A percentile compares a stretch with the other conserved stretches of the same genome.
These are phyloP conservation scores for Xylaria sp. DNA, from an alignment of 2,329 filamentous ascomycete species.

Conservation along the genomic window DNA sequence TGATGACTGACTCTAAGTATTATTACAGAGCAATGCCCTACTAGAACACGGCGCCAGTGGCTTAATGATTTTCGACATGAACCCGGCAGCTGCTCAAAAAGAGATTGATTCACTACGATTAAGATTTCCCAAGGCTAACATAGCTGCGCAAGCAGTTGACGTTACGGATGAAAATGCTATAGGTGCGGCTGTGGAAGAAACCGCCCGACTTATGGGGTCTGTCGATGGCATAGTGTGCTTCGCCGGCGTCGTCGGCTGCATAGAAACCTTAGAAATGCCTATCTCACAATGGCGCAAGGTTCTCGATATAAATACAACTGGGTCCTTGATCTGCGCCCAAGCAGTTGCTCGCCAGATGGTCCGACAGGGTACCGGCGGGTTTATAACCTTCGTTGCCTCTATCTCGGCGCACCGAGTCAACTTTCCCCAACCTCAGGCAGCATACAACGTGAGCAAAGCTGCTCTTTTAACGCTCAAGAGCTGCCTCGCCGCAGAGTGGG, in stretches of 20 bases:
- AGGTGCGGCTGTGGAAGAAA: slow-evolving; percentile 12
- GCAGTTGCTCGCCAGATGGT: slow-evolving; percentile 24
- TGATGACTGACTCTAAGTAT: too few species aligned
- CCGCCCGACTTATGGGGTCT: slow-evolving; percentile 11
- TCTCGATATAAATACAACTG: slow-evolving; percentile 27
- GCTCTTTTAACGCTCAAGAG: slow-evolving; percentile 21
- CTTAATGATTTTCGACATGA: slow-evolving; percentile 25
- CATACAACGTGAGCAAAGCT: slow-evolving; percentile 29
- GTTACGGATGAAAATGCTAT: slow-evolving; percentile 27
- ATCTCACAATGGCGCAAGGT: slow-evolving; percentile 30
- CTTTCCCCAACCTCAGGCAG: slow-evolving; percentile 25
- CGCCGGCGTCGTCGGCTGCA: slow-evolving; percentile 28
- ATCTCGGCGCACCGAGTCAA: slow-evolving; percentile 28
- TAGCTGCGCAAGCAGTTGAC: slow-evolving; percentile 13
- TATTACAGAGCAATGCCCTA: slow-evolving; percentile 17
- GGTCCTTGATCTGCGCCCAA: slow-evolving; percentile 24
- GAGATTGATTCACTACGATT: slow-evolving; percentile 17
- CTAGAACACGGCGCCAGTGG: slow-evolving; percentile 28
- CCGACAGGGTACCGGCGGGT: slow-evolving; percentile 21
- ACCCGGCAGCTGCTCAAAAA: slow-evolving; percentile 21
- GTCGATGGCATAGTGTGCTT: slow-evolving; percentile 27
- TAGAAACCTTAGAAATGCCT: slow-evolving; percentile 26
- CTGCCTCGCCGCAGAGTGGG: slow-evolving; percentile 31
- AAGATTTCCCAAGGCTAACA: slow-evolving; percentile 21
- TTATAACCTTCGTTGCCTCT: slow-evolving; percentile 26